Evolutionary conservation across 2,329 filamentous ascomycete genomes (phyloP).

Genomic region (Chrysoporthe puriensis): DNA sequence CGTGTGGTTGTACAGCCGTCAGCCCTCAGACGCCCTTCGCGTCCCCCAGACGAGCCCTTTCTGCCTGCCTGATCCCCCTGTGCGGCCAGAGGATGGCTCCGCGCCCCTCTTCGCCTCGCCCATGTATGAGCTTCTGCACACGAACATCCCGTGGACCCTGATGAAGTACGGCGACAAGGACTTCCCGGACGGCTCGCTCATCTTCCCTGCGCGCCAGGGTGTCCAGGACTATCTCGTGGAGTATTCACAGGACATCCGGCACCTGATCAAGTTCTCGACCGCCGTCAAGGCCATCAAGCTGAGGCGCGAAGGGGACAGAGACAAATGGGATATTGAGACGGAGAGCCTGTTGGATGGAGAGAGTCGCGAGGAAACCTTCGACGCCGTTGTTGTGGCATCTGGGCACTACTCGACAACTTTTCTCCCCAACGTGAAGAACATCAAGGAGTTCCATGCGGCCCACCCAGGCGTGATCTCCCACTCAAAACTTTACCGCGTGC

Average conservation of each 20-base stretch:
- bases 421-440: conserved; percentile 65
- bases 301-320: conserved; percentile 38
- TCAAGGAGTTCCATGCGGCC: conserved; percentile 60
- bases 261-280: conserved; percentile 70
- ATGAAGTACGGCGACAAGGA: conserved; percentile 78
- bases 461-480: conserved; percentile 69
- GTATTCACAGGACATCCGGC: conserved; percentile 70
- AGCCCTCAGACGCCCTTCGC: conserved; percentile 48
- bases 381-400: conserved; percentile 75
- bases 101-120: conserved; percentile 75
- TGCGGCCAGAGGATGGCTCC: conserved; percentile 45
- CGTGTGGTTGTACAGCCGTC: conserved; percentile 78
- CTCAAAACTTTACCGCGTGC: conserved; percentile 77
- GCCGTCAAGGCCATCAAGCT: conserved; percentile 66
- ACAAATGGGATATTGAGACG: conserved; percentile 58
- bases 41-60: conserved; percentile 73
- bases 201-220: conserved; percentile 74
- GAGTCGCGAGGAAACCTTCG: conserved; percentile 55
- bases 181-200: conserved; percentile 65
- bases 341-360: conserved; percentile 19
- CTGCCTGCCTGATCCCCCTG: conserved; percentile 65
- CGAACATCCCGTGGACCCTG: conserved; percentile 80
- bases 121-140: conserved; percentile 80
- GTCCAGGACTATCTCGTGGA: conserved; percentile 75
- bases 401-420: conserved; percentile 75